Evolutionary conservation across 768 basidiomycete genomes (phyloP), one percentile per base, ranked within the genome.

Genomic region (Dentipellis sp.): DNA sequence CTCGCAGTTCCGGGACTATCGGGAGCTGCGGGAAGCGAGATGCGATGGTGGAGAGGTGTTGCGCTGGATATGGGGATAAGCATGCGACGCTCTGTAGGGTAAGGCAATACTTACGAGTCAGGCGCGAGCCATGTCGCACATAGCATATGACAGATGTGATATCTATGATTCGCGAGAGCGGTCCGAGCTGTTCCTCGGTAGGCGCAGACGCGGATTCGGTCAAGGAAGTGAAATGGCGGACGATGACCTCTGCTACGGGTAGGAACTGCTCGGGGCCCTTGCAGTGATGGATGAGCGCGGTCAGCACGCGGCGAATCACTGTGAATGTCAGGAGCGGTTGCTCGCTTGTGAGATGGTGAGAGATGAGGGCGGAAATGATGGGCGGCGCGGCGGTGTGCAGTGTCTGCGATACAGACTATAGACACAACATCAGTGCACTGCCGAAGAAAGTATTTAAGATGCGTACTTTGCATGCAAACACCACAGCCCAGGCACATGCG

Each of bases 241-340:
- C 65, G 3, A 91, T 61, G 10, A 79, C 61, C 16, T 88, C 81
- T 2, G 78, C 76, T 2, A 90, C 61, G 0, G 76, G 63, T 4
- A 76, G 65, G 65, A 88, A 91, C 50, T 84, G 78, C 21, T 86
- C 82, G 0, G 85, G 69, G 21, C 75, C 75, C 60, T 85, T 86
- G 67, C 86, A 84, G 63, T 95, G 91, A 64, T 95, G 94, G 17
- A 88, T 81, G 10, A 92, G 70, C 0, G 91, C 84, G 0, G 91
- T 94, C 2, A 92, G 70, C 1, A 86, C 72, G 36, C 91, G 82
- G 9, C 88, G 84, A 35, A 90, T 65, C 23, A 90, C 75, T 0
- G 75, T 81, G 56, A 75, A 76, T 1, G 81, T 76, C 16, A 65
- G 56, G 40, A 74, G 75, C 4, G 75, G 69, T 35, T 66, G 64